Percentiles rank a stretch among this genome's conserved stretches.
Conservation (phyloP, 2,329 filamentous ascomycete genomes). For the Aspergillus ochraceus region DNA sequence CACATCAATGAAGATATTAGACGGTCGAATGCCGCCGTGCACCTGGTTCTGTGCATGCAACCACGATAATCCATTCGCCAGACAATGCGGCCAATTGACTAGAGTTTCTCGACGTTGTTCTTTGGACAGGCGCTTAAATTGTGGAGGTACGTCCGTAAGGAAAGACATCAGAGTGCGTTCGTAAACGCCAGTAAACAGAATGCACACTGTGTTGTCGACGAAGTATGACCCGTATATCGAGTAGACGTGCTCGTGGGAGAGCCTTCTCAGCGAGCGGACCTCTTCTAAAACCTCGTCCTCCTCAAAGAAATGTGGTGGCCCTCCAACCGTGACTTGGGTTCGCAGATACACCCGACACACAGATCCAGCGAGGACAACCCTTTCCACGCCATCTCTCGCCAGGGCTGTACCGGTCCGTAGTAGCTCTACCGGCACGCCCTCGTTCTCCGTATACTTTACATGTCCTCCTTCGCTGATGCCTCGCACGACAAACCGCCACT, state of each 20-base stretch:
- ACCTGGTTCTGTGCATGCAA: constrained; percentile 56
- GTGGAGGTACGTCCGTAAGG: constrained; percentile 42
- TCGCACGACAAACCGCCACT: constrained; percentile 60
- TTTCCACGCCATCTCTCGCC: constrained; percentile 41
- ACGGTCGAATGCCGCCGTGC: constrained; percentile 60
- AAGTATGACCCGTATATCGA: constrained; percentile 48
- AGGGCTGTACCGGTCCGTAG: constrained; percentile 42
- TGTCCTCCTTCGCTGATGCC: constrained; percentile 57
- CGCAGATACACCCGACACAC: constrained; percentile 39
- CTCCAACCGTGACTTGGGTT: constrained; percentile 39
- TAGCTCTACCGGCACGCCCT: constrained; percentile 60
- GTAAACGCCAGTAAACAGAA: constrained; percentile 43
- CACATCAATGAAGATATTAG: constrained; percentile 60
- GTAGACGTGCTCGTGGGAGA: constrained; percentile 46
- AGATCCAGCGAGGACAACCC: constrained; percentile 40
- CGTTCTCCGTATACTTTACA: constrained; percentile 59
- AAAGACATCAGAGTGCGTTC: constrained; percentile 46
- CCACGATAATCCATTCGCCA: constrained; percentile 57
- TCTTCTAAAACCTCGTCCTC: constrained; percentile 43
- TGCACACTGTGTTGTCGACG: constrained; percentile 42
- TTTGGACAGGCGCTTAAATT: constrained; percentile 45
- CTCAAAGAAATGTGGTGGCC: constrained; percentile 38
- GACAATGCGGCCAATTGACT: constrained; percentile 49
- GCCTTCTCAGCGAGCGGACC: constrained; percentile 36
- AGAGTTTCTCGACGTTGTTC: constrained; percentile 41